Percentiles rank a stretch among this genome's conserved stretches.
These are phyloP conservation scores for Cladophialophora psammophila DNA, from an alignment of 2,329 filamentous ascomycete genomes.

Conservation along the genomic window DNA sequence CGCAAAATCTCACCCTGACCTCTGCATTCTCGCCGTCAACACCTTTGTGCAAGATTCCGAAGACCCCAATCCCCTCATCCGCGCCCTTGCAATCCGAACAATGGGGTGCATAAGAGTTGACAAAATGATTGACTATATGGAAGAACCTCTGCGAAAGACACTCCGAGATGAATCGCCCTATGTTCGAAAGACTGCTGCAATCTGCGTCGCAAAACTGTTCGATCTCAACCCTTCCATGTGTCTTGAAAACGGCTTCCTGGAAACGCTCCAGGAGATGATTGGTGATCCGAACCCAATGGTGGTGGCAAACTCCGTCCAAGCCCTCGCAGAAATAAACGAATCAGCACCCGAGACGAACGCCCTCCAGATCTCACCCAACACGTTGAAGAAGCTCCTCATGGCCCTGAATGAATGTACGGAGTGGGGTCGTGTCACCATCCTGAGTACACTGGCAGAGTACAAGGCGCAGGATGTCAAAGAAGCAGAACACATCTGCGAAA, in stretches of 20 bases:
- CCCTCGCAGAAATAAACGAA: slow-evolving; percentile 88
- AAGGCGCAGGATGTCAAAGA: slow-evolving; percentile 88
- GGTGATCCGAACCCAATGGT: slow-evolving; percentile 99
- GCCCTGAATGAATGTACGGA: slow-evolving; percentile 98
- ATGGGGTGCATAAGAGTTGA: slow-evolving; percentile 99
- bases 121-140: slow-evolving; percentile 99
- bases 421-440: slow-evolving; percentile 94
- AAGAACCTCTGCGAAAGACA: slow-evolving; percentile 94
- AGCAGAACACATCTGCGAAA: slow-evolving; percentile 96
- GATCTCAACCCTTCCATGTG: slow-evolving; percentile 92
- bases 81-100: slow-evolving; percentile 92
- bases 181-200: slow-evolving; percentile 95
- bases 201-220: slow-evolving; percentile 97
- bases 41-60: slow-evolving; percentile 99
- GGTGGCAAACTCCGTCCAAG: slow-evolving; percentile 95
- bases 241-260: slow-evolving; percentile 94
- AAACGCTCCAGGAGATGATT: slow-evolving; percentile 92
- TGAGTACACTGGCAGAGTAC: slow-evolving; percentile 89
- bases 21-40: slow-evolving; percentile 98
- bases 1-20: slow-evolving; percentile 96
- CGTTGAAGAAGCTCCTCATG: slow-evolving; percentile 93
- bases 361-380: slow-evolving; percentile 79
- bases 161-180: slow-evolving; percentile 97
- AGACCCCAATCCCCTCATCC: slow-evolving; percentile 94
- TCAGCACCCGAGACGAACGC: slow-evolving; percentile 89